Evolutionary conservation across 192 early-diverging fungal species (phyloP).

Genomic region (Martensiomyces pterosporus): DNA sequence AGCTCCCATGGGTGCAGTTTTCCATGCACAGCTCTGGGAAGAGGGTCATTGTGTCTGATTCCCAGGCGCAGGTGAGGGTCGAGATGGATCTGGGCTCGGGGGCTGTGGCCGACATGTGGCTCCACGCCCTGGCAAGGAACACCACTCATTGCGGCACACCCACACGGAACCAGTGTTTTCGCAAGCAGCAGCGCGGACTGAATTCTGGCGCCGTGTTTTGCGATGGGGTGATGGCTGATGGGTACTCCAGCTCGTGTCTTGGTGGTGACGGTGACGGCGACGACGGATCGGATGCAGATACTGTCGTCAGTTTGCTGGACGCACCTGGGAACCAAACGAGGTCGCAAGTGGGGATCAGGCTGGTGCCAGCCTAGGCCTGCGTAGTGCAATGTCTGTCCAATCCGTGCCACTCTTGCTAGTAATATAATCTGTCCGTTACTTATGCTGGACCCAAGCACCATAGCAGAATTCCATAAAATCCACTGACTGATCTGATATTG

Average conservation of each 20-base stretch:
- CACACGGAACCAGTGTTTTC: conserved; percentile 1
- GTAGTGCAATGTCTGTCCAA: too few species aligned
- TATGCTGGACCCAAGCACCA: too few species aligned
- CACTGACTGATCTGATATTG: too few species aligned
- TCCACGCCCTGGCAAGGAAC: conserved; percentile 12
- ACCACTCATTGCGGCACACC: too few species aligned
- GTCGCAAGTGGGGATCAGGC: background rate
- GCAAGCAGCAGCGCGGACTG: conserved; percentile 6
- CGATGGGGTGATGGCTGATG: conserved; percentile 7
- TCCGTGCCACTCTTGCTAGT: too few species aligned
- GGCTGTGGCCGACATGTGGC: conserved; percentile 23
- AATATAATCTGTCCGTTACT: too few species aligned
- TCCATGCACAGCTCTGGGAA: background rate
- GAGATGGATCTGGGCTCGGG: conserved; percentile 32
- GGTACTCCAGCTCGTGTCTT: conserved; percentile 8
- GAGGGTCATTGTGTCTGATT: background rate
- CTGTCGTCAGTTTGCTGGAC: background rate
- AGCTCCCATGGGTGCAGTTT: too few species aligned
- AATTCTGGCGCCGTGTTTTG: too few species aligned
- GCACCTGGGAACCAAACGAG: background rate
- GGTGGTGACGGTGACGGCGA: conserved; percentile 1
- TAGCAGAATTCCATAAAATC: too few species aligned
- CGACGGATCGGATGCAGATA: conserved; percentile 2
- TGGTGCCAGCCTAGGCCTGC: too few species aligned
- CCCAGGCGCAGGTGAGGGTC: conserved; percentile 5